These are phyloP conservation scores for Boletus semigastroideus DNA, from an alignment of 1,284 basidiomycete genomes.

Conservation along the genomic window DNA sequence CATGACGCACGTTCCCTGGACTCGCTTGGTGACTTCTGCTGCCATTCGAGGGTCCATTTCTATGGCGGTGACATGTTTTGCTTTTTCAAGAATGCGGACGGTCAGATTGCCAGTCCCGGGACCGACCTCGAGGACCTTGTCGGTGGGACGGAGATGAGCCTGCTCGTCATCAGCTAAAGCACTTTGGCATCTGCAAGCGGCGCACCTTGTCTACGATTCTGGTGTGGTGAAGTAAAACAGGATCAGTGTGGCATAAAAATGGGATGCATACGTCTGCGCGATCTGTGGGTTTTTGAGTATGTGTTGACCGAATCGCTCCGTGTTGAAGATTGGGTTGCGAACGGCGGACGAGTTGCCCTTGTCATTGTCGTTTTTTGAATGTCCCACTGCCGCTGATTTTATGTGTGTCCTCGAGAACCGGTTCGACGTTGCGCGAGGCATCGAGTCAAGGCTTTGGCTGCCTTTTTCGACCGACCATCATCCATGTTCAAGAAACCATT, in stretches of 20 bases:
- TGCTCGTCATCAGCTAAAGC: constrained; percentile 33
- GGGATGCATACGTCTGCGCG: constrained; percentile 73
- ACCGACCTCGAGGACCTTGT: constrained; percentile 96
- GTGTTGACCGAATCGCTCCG: constrained; percentile 94
- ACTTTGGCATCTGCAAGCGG: background rate
- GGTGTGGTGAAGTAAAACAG: constrained; percentile 2
- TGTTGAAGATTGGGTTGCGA: constrained; percentile 89
- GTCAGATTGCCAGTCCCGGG: constrained; percentile 99
- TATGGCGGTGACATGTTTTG: constrained; percentile 89
- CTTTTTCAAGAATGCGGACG: constrained; percentile 90
- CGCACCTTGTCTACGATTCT: constrained; percentile 79
- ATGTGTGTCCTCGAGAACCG: constrained; percentile 77
- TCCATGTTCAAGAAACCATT: constrained; percentile 77
- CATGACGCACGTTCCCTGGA: constrained; percentile 84
- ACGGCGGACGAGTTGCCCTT: constrained; percentile 45
- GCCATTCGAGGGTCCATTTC: constrained; percentile 99
- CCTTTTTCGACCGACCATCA: constrained; percentile 11
- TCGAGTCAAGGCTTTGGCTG: constrained; percentile 31
- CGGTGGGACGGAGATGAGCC: constrained; percentile 92
- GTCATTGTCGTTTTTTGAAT: constrained; percentile 41
- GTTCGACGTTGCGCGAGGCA: constrained; percentile 91
- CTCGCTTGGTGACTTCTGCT: constrained; percentile 94
- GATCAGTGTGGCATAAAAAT: constrained; percentile 17
- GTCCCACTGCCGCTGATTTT: constrained; percentile 42
- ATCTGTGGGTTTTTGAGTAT: constrained; percentile 94